Conservation (phyloP, 805 yeast genomes). For the Lachancea quebecensis region DNA sequence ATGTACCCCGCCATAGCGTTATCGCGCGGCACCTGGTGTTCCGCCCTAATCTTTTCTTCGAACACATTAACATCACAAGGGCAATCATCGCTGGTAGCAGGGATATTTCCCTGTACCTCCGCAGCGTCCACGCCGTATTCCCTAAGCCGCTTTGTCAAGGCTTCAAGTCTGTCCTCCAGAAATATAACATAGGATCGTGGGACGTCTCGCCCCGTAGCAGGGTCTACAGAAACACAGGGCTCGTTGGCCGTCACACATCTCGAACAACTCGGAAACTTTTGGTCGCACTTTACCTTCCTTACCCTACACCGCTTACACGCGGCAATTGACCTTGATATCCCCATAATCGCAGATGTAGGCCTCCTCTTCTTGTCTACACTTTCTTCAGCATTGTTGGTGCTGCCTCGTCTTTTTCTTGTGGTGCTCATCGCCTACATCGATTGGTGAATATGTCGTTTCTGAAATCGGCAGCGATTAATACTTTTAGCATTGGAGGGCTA, state of each 20-base stretch:
- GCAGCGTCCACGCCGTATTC: constrained; percentile 37
- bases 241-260: constrained; percentile 53
- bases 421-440: background rate
- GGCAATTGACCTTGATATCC: constrained; percentile 59
- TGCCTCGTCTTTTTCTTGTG: constrained; percentile 3
- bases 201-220: constrained; percentile 80
- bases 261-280: constrained; percentile 49
- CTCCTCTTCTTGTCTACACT: constrained; percentile 6
- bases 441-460: background rate
- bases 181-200: constrained; percentile 74
- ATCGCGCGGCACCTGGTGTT: constrained; percentile 19
- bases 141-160: constrained; percentile 46
- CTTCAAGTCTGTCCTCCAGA: constrained; percentile 56
- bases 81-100: constrained; percentile 23
- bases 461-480: too few species aligned
- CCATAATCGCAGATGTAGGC: constrained; percentile 26
- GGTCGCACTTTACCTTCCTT: constrained; percentile 58
- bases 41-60: constrained; percentile 16
- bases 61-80: constrained; percentile 21
- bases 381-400: background rate
- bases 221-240: constrained; percentile 79
- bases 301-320: constrained; percentile 82
- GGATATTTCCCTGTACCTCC: constrained; percentile 21
- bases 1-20: constrained; percentile 23
- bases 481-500: too few species aligned